Conservation (phyloP, 2,329 filamentous ascomycete genomes). For the Colletotrichum liaoningense region DNA sequence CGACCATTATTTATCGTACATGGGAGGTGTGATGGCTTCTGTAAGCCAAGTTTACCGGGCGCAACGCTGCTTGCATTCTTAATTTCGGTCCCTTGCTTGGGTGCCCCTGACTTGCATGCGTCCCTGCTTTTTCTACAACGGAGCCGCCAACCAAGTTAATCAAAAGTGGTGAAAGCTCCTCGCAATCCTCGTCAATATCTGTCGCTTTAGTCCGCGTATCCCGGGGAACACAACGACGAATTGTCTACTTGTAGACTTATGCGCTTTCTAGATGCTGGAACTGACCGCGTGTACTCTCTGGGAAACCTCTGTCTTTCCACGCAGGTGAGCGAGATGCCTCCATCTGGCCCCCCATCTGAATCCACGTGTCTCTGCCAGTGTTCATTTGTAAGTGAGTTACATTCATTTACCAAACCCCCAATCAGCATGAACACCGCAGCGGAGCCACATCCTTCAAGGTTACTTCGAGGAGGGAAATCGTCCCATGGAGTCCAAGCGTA, state of each 20-base stretch:
- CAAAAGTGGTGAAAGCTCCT: constrained; percentile 1
- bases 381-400: constrained; percentile 3
- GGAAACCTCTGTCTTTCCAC: neutral
- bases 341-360: neutral
- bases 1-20: constrained; percentile 16
- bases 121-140: neutral
- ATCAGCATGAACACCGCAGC: neutral
- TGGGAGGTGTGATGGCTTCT: neutral
- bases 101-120: neutral
- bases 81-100: constrained; percentile 12
- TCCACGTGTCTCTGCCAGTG: neutral
- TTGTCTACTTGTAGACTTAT: neutral
- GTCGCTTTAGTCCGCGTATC: neutral
- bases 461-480: neutral
- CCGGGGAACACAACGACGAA: neutral
- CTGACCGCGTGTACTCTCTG: neutral
- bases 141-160: neutral
- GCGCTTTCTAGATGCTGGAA: neutral
- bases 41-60: neutral
- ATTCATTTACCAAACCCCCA: constrained; percentile 7
- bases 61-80: constrained; percentile 4
- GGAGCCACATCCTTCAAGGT: neutral
- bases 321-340: neutral
- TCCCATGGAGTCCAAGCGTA: neutral
- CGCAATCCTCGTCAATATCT: constrained; percentile 6